Base-by-base conservation (phyloP, 2,329 filamentous ascomycete species). In the Parastagonospora nodorum region DNA sequence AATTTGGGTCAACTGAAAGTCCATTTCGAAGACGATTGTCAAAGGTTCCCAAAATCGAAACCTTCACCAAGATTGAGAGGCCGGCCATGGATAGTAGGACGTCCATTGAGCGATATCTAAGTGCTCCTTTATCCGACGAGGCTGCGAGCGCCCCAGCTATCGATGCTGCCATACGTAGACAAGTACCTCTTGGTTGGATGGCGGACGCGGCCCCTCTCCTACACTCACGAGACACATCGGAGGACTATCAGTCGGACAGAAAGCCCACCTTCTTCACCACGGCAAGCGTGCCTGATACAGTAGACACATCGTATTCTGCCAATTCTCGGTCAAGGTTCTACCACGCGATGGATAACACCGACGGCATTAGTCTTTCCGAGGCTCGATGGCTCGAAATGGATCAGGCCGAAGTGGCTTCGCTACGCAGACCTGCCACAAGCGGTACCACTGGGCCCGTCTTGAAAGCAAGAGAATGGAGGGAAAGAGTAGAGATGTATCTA, bases 41-140 rank as follows among this genome's bases (percentile, higher is more conserved):
- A 16, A 36, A 30, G 5, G 19, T 52, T 10, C 32, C 48, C 19
- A 44, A 19, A 9, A 45, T 15, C 19, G 50, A 57, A 3, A 47
- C 30, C 42, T 48, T 51, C 11, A 49, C 49, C 10, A 55, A 46
- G 31, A 50, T 52, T 29, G 51, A 50, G 30, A 54, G 48, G 7
- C 57, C 62, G 3, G 53, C 57, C 10, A 53, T 57, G 5, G 48
- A 57, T 1, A 63, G 55, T 36, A 53, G 62, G 32, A 63, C 66
- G 52, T 66, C 62, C 10, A 64, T 67, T 19, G 62, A 65, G 38
- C 58, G 62, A 2, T 67, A 67, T 42, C 46, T 67, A 2, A 64
- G 49, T 39, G 64, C 64, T 2, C 64, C 64, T 11, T 44, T 67
- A 37, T 60, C 59, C 36, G 62, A 67, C 15, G 64, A 67, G 45